Conservation (phyloP, 2,329 filamentous ascomycete species). For the Colletotrichum sp. region DNA sequence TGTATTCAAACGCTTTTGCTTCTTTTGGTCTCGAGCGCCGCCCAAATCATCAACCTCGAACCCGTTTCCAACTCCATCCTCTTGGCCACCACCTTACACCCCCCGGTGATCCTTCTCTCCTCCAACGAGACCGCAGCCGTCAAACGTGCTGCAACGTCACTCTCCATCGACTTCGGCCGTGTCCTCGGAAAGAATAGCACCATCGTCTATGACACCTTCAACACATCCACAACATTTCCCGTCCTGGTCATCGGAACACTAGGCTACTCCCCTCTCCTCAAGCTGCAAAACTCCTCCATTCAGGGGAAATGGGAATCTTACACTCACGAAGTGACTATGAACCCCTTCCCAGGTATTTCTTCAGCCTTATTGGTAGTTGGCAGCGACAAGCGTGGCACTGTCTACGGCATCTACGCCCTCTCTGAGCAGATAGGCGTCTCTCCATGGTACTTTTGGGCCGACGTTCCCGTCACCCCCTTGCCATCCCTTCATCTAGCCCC, state of each 20-base stretch:
- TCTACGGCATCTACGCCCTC: conserved; percentile 63
- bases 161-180: conserved; percentile 54
- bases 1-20: neutral
- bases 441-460: conserved; percentile 65
- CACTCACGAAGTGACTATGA: conserved; percentile 48
- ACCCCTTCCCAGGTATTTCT: conserved; percentile 32
- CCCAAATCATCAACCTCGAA: neutral
- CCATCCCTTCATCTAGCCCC: conserved; percentile 48
- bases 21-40: neutral
- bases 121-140: conserved; percentile 36
- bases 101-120: neutral
- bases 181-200: conserved; percentile 43
- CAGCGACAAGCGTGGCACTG: conserved; percentile 60
- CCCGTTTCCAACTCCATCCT: neutral
- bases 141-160: conserved; percentile 50
- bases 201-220: neutral
- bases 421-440: conserved; percentile 66
- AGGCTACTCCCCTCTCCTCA: conserved; percentile 45
- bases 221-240: neutral
- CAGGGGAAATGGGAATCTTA: conserved; percentile 61
- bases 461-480: conserved; percentile 51
- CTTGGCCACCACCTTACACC: neutral
- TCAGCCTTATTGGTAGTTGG: conserved; percentile 55
- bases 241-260: neutral
- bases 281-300: conserved; percentile 51